Evolutionary conservation across 768 basidiomycete species (phyloP).

Genomic region (Agrocybe praecox): DNA sequence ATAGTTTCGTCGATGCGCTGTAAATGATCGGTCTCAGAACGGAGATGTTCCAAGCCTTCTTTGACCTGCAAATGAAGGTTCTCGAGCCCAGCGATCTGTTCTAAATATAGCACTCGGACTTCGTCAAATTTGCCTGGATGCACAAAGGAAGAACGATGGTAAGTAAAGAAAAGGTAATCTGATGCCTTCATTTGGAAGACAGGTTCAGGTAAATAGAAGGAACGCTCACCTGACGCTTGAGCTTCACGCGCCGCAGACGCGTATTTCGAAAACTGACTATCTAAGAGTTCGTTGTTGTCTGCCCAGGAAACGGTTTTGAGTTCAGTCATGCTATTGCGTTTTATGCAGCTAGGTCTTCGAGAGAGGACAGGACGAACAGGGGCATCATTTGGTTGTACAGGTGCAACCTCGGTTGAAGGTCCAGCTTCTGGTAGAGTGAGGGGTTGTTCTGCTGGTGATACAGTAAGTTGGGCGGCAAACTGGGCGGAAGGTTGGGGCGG

Average conservation of each 20-base stretch:
- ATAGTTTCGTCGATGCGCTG: constrained; percentile 46
- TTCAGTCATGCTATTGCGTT: constrained; percentile 56
- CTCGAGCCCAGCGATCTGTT: constrained; percentile 64
- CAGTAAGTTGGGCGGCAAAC: background rate
- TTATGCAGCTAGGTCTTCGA: constrained; percentile 63
- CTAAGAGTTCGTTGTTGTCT: constrained; percentile 57
- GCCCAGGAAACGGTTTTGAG: constrained; percentile 78
- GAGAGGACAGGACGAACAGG: constrained; percentile 16
- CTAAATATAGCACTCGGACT: constrained; percentile 56
- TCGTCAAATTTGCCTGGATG: constrained; percentile 63
- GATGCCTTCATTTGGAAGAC: background rate
- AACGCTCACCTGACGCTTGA: constrained; percentile 36
- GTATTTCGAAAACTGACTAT: constrained; percentile 55
- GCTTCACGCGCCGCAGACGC: constrained; percentile 40
- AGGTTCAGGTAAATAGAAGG: background rate
- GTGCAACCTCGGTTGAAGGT: constrained; percentile 11
- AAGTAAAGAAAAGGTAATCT: background rate
- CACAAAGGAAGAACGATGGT: background rate
- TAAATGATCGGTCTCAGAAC: constrained; percentile 45
- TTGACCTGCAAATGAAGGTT: constrained; percentile 56
- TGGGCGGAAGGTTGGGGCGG: background rate
- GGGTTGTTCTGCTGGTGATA: background rate
- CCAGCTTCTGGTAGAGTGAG: constrained; percentile 4
- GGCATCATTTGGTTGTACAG: background rate
- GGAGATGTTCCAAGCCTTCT: constrained; percentile 43